A percentile compares a stretch with the other conserved stretches of the same genome.
Conservation (phyloP, 345 rosid genomes). For the Linum tenue region DNA sequence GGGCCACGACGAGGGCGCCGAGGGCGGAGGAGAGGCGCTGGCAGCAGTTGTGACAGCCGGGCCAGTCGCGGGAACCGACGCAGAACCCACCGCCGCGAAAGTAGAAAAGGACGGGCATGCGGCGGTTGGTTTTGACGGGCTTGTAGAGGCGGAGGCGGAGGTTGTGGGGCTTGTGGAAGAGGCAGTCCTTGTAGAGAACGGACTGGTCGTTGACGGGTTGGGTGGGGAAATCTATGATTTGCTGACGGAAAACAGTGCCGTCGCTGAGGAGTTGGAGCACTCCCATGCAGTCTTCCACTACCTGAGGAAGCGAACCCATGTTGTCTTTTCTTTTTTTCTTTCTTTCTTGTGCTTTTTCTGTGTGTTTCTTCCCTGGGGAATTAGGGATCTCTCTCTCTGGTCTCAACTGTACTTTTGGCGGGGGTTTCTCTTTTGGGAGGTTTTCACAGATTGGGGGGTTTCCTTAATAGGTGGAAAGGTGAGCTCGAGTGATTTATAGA, state of each 20-base stretch:
- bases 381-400: too few species aligned
- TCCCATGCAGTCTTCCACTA: constrained; percentile 62
- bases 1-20: constrained; percentile 45
- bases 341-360: not conserved
- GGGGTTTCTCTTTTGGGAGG: too few species aligned
- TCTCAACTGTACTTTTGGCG: too few species aligned
- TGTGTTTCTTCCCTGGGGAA: not conserved
- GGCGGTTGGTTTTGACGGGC: constrained; percentile 13
- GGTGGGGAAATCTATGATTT: constrained; percentile 17
- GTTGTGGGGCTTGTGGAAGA: constrained; percentile 36
- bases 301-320: constrained; percentile 25
- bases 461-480: too few species aligned
- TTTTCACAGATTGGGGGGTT: too few species aligned
- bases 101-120: constrained; percentile 14
- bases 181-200: constrained; percentile 43
- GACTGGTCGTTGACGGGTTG: constrained; percentile 27
- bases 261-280: constrained; percentile 50
- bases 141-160: constrained; percentile 70
- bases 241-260: constrained; percentile 48
- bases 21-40: constrained; percentile 49
- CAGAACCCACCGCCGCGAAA: constrained; percentile 91
- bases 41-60: constrained; percentile 64
- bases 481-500: not conserved
- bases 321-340: too few species aligned
- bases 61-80: constrained; percentile 68